Conservation (phyloP, 345 rosid species). For the Arabidopsis thaliana region TAIR10.1 NC_003076.8:411501-412000, state of each 20-base stretch:
- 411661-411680: not conserved
- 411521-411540: constrained; percentile 60
- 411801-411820: not conserved
- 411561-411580: not conserved
- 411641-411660: not conserved
- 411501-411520: constrained; percentile 64
- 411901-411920: not conserved
- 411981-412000: not conserved
- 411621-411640: not conserved
- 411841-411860: not conserved
- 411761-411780: no score
- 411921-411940: not conserved
- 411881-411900: not conserved
- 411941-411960: not conserved
- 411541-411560: constrained; percentile 44
- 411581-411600: not conserved
- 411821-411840: not conserved
- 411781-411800: no score
- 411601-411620: not conserved
- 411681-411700: not conserved
- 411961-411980: not conserved
- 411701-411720: not conserved
- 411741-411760: no score
- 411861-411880: not conserved
- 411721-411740: not conserved